A percentile compares a stretch with the other conserved stretches of the same genome.
phyloP scores from a whole-genome alignment of 108 stramenopile genomes.

The Epithemia pelagica region DNA sequence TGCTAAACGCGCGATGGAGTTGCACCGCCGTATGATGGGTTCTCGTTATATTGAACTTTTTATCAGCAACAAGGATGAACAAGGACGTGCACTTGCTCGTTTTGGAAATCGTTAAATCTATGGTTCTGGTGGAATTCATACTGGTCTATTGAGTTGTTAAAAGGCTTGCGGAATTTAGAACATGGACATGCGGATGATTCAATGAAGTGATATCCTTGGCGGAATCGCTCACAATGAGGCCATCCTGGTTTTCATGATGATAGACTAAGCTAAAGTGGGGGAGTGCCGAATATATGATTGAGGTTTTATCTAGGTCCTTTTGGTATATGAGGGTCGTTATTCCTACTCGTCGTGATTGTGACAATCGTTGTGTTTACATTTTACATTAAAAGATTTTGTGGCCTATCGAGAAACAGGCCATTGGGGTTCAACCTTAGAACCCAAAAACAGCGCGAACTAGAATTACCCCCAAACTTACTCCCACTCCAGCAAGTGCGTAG shows the following conservation, averaged over 20 bases:
- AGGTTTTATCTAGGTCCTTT: background rate
- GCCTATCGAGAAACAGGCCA: no score
- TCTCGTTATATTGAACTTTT: constrained; percentile 93
- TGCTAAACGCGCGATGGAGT: constrained; percentile 73
- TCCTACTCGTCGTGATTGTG: no score
- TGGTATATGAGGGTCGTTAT: background rate
- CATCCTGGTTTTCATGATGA: background rate
- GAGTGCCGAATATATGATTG: background rate
- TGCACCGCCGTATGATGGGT: constrained; percentile 85
- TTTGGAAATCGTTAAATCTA: constrained; percentile 57
- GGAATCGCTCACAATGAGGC: constrained; percentile 27
- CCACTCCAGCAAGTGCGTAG: constrained; percentile 67
- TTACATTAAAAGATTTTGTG: no score
- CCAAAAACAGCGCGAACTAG: constrained; percentile 65
- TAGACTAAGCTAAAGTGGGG: background rate
- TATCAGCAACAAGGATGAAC: constrained; percentile 91
- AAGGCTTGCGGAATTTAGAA: background rate
- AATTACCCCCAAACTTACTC: constrained; percentile 59
- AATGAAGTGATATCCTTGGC: constrained; percentile 41
- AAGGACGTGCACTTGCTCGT: constrained; percentile 66
- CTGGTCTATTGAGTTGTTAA: background rate
- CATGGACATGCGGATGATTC: background rate
- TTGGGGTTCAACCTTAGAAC: background rate
- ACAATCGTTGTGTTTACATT: no score
- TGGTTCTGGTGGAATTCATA: background rate